Evolutionary conservation across 73 alveolate species (phyloP).

Genomic region (Symbiodinium natans): DNA sequence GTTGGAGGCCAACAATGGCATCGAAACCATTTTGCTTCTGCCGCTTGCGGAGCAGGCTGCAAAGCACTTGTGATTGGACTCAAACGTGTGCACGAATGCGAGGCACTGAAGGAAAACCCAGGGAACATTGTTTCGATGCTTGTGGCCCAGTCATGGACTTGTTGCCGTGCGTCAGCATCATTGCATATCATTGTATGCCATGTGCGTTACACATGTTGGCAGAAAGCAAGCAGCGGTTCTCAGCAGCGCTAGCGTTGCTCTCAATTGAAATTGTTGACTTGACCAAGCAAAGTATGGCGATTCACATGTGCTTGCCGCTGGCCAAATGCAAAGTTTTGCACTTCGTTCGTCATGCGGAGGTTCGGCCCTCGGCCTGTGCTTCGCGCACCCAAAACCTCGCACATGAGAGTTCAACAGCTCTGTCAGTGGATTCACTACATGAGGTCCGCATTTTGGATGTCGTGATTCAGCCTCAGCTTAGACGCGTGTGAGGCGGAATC

Average conservation of each 20-base stretch:
- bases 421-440: neutral
- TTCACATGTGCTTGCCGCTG: neutral
- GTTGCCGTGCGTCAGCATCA: neutral
- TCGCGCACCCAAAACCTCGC: neutral
- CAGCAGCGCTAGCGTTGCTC: too few species aligned
- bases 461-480: neutral
- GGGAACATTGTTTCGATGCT: neutral
- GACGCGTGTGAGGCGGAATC: slow-evolving; percentile 29
- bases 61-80: too few species aligned
- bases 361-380: neutral
- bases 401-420: neutral
- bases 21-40: too few species aligned
- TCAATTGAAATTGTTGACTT: neutral
- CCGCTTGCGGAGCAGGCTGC: too few species aligned
- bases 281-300: neutral
- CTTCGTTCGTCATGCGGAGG: slow-evolving; percentile 72
- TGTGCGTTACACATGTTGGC: neutral
- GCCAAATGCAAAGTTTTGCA: neutral
- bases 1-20: too few species aligned
- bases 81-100: too few species aligned
- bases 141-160: neutral
- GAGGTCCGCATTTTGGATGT: neutral
- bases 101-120: neutral
- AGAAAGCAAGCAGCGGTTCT: neutral
- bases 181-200: neutral